Evolutionary conservation across 805 yeast species (phyloP), one percentile per base, ranked within the genome.

Genomic region (Schwanniomyces vanrijiae): DNA sequence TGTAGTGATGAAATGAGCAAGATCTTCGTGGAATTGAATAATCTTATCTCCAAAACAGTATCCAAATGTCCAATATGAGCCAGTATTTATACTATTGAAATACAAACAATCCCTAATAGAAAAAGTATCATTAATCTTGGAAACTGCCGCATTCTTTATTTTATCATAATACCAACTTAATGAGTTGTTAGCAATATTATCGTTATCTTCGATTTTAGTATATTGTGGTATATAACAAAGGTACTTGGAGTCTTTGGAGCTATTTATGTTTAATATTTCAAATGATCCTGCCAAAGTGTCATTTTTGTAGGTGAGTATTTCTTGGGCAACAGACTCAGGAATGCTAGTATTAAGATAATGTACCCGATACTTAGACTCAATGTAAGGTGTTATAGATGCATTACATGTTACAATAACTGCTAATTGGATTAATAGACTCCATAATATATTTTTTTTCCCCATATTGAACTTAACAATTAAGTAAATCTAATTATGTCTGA

Each of bases 31-130:
- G 58, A 71, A 78, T 56, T 82, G 87, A 11, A 71, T 64, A 33
- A 82, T 58, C 39, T 71, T 68, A 47, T 70, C 74, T 5, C 77
- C 80, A 49, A 66, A 72, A 55, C 85, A 80, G 44, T 72, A 73
- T 3, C 71, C 75, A 52, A 76, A 80, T 10, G 77, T 74, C 84
- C 85, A 82, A 58, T 78, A 82, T n/a, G 74, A 77, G 31, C 70
- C 68, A 7, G 35, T 14, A 34, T 58, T 56, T 14, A 57, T 40
- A 4, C 58, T 61, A 28, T 55, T 54, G 4, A 61, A 55, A 47
- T 56, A 63, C 1, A 59, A 47, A 47, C 74, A 68, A 5, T 43
- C 38, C 3, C 54, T 34, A 8, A 52, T 50, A 13, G 55, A 44
- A 46, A 68, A 62, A 11, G 61, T 45, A 4, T 45, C 42, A 6